phyloP scores from a whole-genome alignment of 73 alveolate species.

The Durusdinium trenchii region DNA sequence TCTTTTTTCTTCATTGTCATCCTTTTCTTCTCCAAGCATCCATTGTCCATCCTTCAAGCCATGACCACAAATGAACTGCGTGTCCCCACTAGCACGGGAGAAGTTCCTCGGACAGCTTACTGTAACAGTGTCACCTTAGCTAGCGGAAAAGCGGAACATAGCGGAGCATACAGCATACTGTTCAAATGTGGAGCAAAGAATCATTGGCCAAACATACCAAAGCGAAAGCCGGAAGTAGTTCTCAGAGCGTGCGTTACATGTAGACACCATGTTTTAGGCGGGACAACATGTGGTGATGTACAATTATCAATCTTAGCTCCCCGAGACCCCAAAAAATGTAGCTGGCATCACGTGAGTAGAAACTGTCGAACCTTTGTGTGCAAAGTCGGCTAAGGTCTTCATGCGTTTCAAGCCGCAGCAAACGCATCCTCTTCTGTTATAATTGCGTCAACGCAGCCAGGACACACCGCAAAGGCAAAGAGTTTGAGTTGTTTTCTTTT shows the following conservation, averaged over 20 bases:
- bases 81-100: conserved; percentile 70
- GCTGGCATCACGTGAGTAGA: too few relatives aligned
- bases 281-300: background rate
- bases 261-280: background rate
- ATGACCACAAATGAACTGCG: conserved; percentile 81
- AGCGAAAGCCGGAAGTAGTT: background rate
- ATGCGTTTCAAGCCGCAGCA: too few relatives aligned
- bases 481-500: too few relatives aligned
- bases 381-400: too few relatives aligned
- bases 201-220: too few relatives aligned
- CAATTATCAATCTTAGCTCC: background rate
- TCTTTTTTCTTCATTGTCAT: background rate
- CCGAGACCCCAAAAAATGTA: too few relatives aligned
- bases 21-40: background rate
- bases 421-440: too few relatives aligned
- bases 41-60: conserved; percentile 56
- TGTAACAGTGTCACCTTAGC: conserved; percentile 41
- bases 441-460: too few relatives aligned
- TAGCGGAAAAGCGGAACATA: background rate
- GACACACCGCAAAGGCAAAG: too few relatives aligned
- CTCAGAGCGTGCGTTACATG: background rate
- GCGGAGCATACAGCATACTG: too few relatives aligned
- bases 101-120: conserved; percentile 50
- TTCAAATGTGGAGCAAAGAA: too few relatives aligned
- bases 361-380: too few relatives aligned